Evolutionary conservation across 768 basidiomycete species (phyloP), one percentile per base, ranked within the genome.

Genomic region (Kwoniella sp.): DNA sequence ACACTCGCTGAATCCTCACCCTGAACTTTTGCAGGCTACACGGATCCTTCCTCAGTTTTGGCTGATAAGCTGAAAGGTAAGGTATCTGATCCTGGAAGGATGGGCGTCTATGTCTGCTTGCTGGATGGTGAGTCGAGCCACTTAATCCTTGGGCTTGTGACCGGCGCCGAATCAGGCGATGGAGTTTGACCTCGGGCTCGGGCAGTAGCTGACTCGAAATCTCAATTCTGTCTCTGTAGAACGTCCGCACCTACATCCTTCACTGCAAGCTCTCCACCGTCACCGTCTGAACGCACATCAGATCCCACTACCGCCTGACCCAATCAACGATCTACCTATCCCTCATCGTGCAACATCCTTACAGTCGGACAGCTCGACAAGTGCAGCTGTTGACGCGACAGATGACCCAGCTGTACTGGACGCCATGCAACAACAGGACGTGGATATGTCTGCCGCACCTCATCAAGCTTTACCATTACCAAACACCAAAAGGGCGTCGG

Each of bases 71-170:
- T 52, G 25, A 59, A 59, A 55, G 69, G 69, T 1, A 62, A 60
- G 46, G 72, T 63, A 27, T 51, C 56, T 24, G 70, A 74, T 74
- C 72, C 72, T 21, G 58, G 63, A 24, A 69, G 73, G n/a, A 74
- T 74, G 73, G 70, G 55, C 6, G 66, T 74, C 4, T 74, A 50
- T 29, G 64, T 74, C 22, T 74, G 73, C 63, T 55, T 74, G 22
- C 53, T 72, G 12, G 70, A 74, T 49, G 68, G 72, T 73, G 24
- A 55, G 65, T 60, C 40, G 40, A 15, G 7, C 17, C 44, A 25
- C 8, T 24, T 26, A n/a, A n/a, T n/a, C n/a, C n/a, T n/a, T n/a
- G n/a, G n/a, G n/a, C n/a, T n/a, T n/a, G n/a, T n/a, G n/a, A n/a
- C n/a, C n/a, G n/a, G n/a, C n/a, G n/a, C n/a, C n/a, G n/a, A n/a